Evolutionary conservation across 2,329 filamentous ascomycete species (phyloP).

Genomic region (Penicillium sp.): DNA sequence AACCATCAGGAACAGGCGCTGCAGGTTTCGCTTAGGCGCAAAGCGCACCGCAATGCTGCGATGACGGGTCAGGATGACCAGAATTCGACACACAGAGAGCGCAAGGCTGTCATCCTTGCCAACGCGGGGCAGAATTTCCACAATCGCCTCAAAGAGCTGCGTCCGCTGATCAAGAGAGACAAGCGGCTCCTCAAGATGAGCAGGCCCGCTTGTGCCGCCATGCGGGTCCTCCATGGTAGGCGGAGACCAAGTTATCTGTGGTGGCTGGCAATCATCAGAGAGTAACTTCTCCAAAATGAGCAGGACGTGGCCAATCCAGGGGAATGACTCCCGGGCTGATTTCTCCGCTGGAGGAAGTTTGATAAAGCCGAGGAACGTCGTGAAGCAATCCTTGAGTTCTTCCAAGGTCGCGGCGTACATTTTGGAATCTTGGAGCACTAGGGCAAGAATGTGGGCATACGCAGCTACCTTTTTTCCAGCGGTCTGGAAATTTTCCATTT

Average conservation of each 20-base stretch:
- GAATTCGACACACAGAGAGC: constrained; percentile 71
- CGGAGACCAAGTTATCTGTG: constrained; percentile 63
- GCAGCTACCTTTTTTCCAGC: constrained; percentile 70
- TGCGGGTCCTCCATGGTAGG: constrained; percentile 44
- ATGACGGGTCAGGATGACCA: constrained; percentile 81
- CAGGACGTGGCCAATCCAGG: constrained; percentile 87
- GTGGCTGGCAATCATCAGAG: constrained; percentile 79
- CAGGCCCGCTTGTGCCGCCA: constrained; percentile 49
- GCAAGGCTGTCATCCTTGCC: constrained; percentile 83
- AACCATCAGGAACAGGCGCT: constrained; percentile 88
- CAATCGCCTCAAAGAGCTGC: constrained; percentile 67
- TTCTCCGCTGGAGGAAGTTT: constrained; percentile 56
- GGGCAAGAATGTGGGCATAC: constrained; percentile 83
- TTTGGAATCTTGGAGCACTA: constrained; percentile 73
- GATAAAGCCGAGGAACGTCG: constrained; percentile 71
- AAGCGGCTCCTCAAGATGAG: constrained; percentile 56
- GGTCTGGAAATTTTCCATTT: constrained; percentile 51
- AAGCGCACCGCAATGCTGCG: constrained; percentile 68
- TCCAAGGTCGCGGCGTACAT: constrained; percentile 75
- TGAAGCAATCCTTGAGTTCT: constrained; percentile 69
- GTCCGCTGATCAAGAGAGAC: constrained; percentile 61
- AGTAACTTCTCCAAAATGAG: constrained; percentile 85
- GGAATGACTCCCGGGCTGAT: constrained; percentile 70
- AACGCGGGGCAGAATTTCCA: constrained; percentile 77
- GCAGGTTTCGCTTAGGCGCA: constrained; percentile 82